Evolutionary conservation across 768 basidiomycete genomes (phyloP), one percentile per base, ranked within the genome.

Genomic region (Auriscalpium microsporum): DNA sequence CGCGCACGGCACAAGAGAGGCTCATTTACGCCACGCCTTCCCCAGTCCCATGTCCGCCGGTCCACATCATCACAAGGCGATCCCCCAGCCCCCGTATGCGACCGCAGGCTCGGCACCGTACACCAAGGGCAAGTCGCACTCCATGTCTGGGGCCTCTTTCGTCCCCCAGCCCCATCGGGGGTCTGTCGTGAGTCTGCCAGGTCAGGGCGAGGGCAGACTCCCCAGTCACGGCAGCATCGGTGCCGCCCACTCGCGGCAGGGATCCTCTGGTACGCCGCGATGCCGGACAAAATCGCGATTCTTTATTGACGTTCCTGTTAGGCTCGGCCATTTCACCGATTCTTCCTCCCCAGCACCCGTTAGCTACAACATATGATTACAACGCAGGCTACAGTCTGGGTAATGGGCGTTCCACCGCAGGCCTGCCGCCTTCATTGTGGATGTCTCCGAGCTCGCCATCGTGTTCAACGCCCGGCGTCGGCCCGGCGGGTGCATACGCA

Each of bases 401-500:
- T 61, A 67, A 71, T 65, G 81, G 84, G 63, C 81, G 78, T 63
- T 75, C 77, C 48, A 72, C 73, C 58, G 63, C 74, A 36, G 78
- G 79, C 54, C 71, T 90, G 45, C 85, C 84, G 48, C 87, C 89
- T 3, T 87, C 88, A 42, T 71, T 90, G 42, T 91, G 88, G 89
- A 90, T 91, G 89, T 89, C 89, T 11, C 79, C 87, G 48, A 71
- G 80, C 6, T 77, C 78, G 42, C 67, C 80, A 9, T 68, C 78
- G 13, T 71, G 78, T 4, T 66, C 76, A 19, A 72, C 78, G 33
- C 72, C 78, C 8, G 66, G 58, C 64, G 19, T 67, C 63, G 48
- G 66, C 28, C 28, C 28, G 28, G 28, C 28, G 28, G 28, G 28
- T 28, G 28, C 28, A 28, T 28, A 5, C 7, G 28, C 28, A 0